Conservation (phyloP, 495 filamentous ascomycete species). For the Aeminium ludgeri region DNA sequence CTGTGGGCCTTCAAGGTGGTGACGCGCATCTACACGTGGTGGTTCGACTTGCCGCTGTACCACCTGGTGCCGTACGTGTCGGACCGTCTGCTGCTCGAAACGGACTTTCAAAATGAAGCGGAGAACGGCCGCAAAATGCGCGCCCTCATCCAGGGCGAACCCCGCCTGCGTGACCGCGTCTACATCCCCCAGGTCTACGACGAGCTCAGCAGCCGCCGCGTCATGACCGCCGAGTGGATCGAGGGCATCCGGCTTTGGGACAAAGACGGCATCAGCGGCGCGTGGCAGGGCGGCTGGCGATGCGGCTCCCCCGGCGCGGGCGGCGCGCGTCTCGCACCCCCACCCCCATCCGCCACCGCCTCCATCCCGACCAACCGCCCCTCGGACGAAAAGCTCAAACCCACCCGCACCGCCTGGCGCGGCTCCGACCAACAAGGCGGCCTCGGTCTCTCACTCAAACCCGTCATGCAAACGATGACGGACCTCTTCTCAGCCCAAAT, state of each 20-base stretch:
- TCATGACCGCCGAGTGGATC: conserved; percentile 95
- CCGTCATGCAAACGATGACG: conserved; percentile 91
- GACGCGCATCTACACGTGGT: conserved; percentile 53
- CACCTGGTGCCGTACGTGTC: conserved; percentile 75
- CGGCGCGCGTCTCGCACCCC: conserved; percentile 44
- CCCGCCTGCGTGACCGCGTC: conserved; percentile 57
- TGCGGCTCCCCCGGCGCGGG: conserved; percentile 61
- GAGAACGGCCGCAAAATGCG: conserved; percentile 75
- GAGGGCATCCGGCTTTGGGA: conserved; percentile 88
- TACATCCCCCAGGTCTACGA: conserved; percentile 76
- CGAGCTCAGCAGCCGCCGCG: conserved; percentile 63
- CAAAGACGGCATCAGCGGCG: conserved; percentile 52
- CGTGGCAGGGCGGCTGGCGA: conserved; percentile 62
- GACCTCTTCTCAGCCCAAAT: conserved; percentile 92
- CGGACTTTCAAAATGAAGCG: conserved; percentile 85
- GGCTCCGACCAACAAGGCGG: conserved; percentile 54
- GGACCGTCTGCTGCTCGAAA: conserved; percentile 75
- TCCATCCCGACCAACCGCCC: conserved; percentile 29
- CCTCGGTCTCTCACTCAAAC: conserved; percentile 60
- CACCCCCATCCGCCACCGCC: conserved; percentile 27
- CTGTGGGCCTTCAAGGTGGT: conserved; percentile 87
- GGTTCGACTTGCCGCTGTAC: conserved; percentile 81
- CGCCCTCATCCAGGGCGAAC: conserved; percentile 55
- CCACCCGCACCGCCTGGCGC: conserved; percentile 61
- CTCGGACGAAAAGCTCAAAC: conserved; percentile 43